Evolutionary conservation across 2,329 filamentous ascomycete species (phyloP).

Genomic region (Gyromitra esculenta): DNA sequence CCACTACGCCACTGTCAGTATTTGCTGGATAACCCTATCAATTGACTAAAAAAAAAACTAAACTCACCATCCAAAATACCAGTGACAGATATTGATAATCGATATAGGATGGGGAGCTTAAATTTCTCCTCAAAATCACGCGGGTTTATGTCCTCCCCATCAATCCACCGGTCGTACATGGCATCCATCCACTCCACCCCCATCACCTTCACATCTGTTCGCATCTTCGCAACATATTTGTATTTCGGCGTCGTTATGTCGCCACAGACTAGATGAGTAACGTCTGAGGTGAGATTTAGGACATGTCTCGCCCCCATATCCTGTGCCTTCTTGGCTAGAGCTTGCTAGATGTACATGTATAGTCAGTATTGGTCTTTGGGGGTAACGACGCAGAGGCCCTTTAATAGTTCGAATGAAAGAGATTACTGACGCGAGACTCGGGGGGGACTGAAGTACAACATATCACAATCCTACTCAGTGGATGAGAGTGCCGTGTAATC

Average conservation of each 20-base stretch:
- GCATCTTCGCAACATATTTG: slow-evolving; percentile 88
- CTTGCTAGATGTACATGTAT: slow-evolving; percentile 60
- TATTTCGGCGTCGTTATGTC: slow-evolving; percentile 92
- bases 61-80: slow-evolving; percentile 73
- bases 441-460: slow-evolving; percentile 88
- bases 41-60: not conserved
- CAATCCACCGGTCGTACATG: slow-evolving; percentile 80
- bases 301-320: slow-evolving; percentile 89
- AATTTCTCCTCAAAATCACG: slow-evolving; percentile 73
- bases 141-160: slow-evolving; percentile 79
- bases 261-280: slow-evolving; percentile 93
- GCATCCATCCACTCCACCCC: slow-evolving; percentile 84
- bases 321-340: slow-evolving; percentile 71
- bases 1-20: slow-evolving; percentile 29
- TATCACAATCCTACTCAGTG: slow-evolving; percentile 77
- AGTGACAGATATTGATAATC: slow-evolving; percentile 73
- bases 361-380: slow-evolving; percentile 12
- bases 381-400: slow-evolving; percentile 19
- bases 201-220: slow-evolving; percentile 85
- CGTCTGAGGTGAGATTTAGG: slow-evolving; percentile 92
- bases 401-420: slow-evolving; percentile 15
- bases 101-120: slow-evolving; percentile 70
- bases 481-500: slow-evolving; percentile 63
- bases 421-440: slow-evolving; percentile 74
- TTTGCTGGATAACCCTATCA: not conserved